phyloP scores from a whole-genome alignment of 176 grass and related monocot species.

The Rhynchospora tenuis region DNA sequence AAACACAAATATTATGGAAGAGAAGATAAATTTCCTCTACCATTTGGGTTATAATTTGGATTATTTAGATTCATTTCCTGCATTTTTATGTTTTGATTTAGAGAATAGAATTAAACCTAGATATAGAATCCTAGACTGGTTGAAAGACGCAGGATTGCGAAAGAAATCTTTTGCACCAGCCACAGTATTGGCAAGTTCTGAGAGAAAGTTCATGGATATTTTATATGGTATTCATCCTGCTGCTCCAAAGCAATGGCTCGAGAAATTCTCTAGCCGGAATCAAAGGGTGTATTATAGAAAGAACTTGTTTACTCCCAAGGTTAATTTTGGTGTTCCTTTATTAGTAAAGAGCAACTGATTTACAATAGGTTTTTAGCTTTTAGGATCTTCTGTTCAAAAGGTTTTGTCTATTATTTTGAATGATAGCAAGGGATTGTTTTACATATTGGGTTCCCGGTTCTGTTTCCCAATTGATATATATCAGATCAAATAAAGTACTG shows the following conservation, averaged over 20 bases:
- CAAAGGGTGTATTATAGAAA: conserved; percentile 43
- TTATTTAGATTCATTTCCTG: conserved; percentile 60
- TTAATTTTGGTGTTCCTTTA: conserved; percentile 5
- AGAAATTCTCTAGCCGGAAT: conserved; percentile 60
- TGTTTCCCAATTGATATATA: neutral
- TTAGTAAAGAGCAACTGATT: conserved; percentile 3
- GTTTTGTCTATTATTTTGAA: neutral
- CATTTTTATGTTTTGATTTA: conserved; percentile 80
- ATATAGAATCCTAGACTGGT: conserved; percentile 77
- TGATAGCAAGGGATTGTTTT: neutral
- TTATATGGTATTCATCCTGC: conserved; percentile 68
- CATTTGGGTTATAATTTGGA: conserved; percentile 64
- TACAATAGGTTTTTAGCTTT: neutral
- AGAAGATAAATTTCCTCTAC: conserved; percentile 69
- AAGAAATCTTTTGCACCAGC: conserved; percentile 48
- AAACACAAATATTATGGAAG: conserved; percentile 43
- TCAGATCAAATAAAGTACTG: neutral
- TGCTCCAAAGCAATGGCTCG: conserved; percentile 87
- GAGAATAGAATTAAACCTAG: conserved; percentile 79
- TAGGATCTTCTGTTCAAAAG: neutral
- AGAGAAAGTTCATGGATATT: conserved; percentile 63
- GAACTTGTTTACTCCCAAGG: conserved; percentile 34
- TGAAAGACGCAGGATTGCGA: conserved; percentile 53
- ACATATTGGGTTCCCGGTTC: neutral
- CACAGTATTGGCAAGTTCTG: conserved; percentile 70